Base-by-base conservation (phyloP, 345 rosid species). In the Nephelium lappaceum region DNA sequence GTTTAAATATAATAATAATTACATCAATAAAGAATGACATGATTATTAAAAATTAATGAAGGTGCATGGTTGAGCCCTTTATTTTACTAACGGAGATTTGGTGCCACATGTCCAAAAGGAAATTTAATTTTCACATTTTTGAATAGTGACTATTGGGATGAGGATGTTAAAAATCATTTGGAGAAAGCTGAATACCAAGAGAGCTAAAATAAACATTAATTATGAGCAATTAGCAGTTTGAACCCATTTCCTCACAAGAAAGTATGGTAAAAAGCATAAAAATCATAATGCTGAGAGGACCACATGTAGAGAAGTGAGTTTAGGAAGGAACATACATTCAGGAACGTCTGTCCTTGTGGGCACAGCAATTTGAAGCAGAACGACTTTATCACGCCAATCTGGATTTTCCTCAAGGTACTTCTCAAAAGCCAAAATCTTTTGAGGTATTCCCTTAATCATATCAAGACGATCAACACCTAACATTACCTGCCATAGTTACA, bases 401-500 rank as follows among this genome's bases (percentile, higher is more conserved):
- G 92, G 90, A 79, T 89, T 89, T 84, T 87, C 89, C 88, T 89
- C 90, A 0, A 89, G 90, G 80, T 83, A 89, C 62, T 87, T 84
- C 79, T 89, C 92, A 78, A 89, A 89, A 39, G 92, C 92, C 87
- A 89, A 76, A 82, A 89, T 87, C 83, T 89, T 89, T 71, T 89
- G 92, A 41, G 92, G 90, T 76, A 89, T 87, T 72, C 92, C 92
- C 81, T 89, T 89, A 63, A 89, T 89, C 92, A 87, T 89, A 78
- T 89, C 92, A 78, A 89, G 90, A 57, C 92, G 87, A 80, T 89
- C 92, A 82, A 89, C 92, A 63, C 92, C 92, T 74, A 89, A 77
- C 90, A 89, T 89, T 73, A 89, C 86, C 92, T 89, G 81, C 62
- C 78, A 86, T 64, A 10, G 25, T 62, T 49, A 25, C 79, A 77